These are phyloP conservation scores for Herpotrichia juniperi DNA, from an alignment of 2,329 filamentous ascomycete species.

Conservation along the genomic window DNA sequence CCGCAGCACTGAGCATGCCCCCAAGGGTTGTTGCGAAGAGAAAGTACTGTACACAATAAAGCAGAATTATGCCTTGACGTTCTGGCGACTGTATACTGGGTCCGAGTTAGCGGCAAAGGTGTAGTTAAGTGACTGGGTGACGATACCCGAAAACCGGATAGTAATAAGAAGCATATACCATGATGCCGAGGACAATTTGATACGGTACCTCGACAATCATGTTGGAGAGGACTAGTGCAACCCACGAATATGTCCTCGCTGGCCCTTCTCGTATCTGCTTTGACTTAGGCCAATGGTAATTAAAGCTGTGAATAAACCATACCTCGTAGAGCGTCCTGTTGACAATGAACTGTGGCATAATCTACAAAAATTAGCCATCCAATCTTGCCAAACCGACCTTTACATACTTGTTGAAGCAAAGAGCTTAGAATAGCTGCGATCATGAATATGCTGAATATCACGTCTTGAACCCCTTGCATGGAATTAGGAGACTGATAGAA, in stretches of 20 bases:
- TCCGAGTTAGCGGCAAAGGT: constrained; percentile 72
- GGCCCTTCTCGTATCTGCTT: constrained; percentile 85
- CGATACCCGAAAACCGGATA: constrained; percentile 76
- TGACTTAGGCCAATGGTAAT: constrained; percentile 73
- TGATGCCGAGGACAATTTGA: constrained; percentile 71
- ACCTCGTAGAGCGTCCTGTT: constrained; percentile 77
- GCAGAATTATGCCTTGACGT: constrained; percentile 73
- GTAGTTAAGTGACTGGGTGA: constrained; percentile 65
- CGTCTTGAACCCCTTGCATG: too few species aligned
- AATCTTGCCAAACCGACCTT: constrained; percentile 70
- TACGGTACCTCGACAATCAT: constrained; percentile 82
- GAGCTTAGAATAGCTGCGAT: constrained; percentile 45
- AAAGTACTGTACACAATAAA: constrained; percentile 70
- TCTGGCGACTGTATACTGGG: constrained; percentile 75
- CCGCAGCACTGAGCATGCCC: too few species aligned
- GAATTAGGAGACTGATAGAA: too few species aligned
- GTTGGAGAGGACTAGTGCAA: constrained; percentile 78
- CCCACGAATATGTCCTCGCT: constrained; percentile 81
- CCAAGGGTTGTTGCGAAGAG: too few species aligned
- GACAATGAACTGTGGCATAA: constrained; percentile 77
- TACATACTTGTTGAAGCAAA: constrained; percentile 77
- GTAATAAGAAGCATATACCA: constrained; percentile 80
- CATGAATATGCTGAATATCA: too few species aligned
- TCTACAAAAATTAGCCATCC: constrained; percentile 80
- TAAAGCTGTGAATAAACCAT: constrained; percentile 80